These are phyloP conservation scores for Rhizophora mangle DNA, from an alignment of 345 rosid species.

Conservation along the genomic window DNA sequence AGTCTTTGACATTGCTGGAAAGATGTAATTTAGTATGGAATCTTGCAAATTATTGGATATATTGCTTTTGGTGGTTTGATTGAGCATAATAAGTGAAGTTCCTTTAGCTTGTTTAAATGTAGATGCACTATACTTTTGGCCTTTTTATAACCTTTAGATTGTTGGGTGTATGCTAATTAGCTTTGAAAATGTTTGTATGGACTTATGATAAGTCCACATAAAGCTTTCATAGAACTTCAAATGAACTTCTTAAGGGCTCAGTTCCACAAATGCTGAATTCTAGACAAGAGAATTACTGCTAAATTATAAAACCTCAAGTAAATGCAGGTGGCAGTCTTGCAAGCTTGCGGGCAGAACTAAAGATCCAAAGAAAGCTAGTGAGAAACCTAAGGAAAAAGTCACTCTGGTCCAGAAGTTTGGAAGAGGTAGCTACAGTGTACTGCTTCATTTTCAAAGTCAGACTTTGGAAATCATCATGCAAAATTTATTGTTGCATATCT, in stretches of 20 bases:
- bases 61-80: too few species aligned
- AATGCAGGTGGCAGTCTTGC: constrained; percentile 21
- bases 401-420: constrained; percentile 34
- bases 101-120: too few species aligned
- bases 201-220: background rate
- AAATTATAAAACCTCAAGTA: too few species aligned
- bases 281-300: background rate
- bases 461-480: background rate
- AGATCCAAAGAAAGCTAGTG: constrained; percentile 26
- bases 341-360: constrained; percentile 20
- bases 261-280: background rate
- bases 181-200: background rate
- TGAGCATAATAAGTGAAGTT: too few species aligned
- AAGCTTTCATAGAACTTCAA: constrained; percentile 1
- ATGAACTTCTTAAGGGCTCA: background rate
- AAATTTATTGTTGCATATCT: background rate
- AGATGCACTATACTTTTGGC: too few species aligned
- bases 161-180: too few species aligned
- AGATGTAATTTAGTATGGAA: too few species aligned
- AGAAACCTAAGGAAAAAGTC: constrained; percentile 31
- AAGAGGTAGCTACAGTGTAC: constrained; percentile 24
- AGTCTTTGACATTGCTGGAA: background rate
- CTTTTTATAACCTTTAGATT: too few species aligned
- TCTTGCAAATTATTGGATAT: too few species aligned
- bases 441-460: background rate